Percentiles rank a stretch among this genome's conserved stretches.
Evolutionary conservation across 352 stramenopile species (phyloP).

Genomic region (Globisporangium heterothallicum): DNA sequence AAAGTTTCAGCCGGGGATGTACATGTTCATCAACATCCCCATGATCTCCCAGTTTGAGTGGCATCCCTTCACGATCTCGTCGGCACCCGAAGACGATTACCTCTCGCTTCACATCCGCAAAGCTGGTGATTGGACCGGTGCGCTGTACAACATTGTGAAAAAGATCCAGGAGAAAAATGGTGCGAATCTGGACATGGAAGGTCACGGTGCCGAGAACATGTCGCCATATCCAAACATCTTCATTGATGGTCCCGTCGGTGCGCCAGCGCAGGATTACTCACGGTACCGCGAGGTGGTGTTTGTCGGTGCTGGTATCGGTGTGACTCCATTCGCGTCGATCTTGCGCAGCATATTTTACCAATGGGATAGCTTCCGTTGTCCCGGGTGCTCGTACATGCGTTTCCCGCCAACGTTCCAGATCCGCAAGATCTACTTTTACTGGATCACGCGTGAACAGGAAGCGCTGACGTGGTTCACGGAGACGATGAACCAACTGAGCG

Average conservation of each 20-base stretch:
- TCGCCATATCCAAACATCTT: slow-evolving; percentile 44
- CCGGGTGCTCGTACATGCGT: slow-evolving; percentile 42
- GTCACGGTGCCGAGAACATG: slow-evolving; percentile 16
- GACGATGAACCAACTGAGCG: slow-evolving; percentile 77
- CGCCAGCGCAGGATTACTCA: slow-evolving; percentile 59
- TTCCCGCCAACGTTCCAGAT: slow-evolving; percentile 65
- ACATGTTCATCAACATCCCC: slow-evolving; percentile 82
- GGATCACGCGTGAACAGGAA: slow-evolving; percentile 70
- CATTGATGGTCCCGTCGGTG: slow-evolving; percentile 54
- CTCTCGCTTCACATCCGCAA: slow-evolving; percentile 68
- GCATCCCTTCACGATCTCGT: slow-evolving; percentile 90
- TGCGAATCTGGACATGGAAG: slow-evolving; percentile 22
- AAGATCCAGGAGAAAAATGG: slow-evolving; percentile 25
- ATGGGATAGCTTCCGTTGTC: slow-evolving; percentile 52
- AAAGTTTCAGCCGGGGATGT: slow-evolving; percentile 66
- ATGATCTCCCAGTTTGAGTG: slow-evolving; percentile 72
- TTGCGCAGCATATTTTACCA: slow-evolving; percentile 64
- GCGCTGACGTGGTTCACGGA: slow-evolving; percentile 74
- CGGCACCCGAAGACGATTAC: slow-evolving; percentile 61
- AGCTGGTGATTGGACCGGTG: slow-evolving; percentile 59
- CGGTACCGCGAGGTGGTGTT: slow-evolving; percentile 59
- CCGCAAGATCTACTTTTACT: slow-evolving; percentile 85
- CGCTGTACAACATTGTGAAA: slow-evolving; percentile 41
- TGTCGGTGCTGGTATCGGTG: slow-evolving; percentile 60
- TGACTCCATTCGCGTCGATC: slow-evolving; percentile 73